These are phyloP conservation scores for Debaryomyces hansenii DNA, from an alignment of 805 yeast species.

Conservation along the genomic window DNA sequence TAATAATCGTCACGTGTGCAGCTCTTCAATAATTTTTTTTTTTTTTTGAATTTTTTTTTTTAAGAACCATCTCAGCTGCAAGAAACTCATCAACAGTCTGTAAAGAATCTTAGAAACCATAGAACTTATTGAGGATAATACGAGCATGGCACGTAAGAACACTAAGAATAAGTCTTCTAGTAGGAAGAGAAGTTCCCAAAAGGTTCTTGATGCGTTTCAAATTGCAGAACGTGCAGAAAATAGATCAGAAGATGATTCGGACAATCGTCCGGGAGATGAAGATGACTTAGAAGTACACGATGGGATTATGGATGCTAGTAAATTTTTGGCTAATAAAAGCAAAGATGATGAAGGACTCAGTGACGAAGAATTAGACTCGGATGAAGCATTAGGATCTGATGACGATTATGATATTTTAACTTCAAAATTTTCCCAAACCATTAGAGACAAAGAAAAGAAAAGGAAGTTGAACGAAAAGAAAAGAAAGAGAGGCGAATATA, in stretches of 20 bases:
- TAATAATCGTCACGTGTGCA: not conserved
- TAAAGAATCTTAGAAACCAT: too few species aligned
- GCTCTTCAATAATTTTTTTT: not conserved
- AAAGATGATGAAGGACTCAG: slow-evolving; percentile 35
- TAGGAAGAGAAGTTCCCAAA: slow-evolving; percentile 34
- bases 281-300: slow-evolving; percentile 28
- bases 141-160: slow-evolving; percentile 17
- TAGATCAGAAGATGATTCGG: slow-evolving; percentile 17
- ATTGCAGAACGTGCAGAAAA: slow-evolving; percentile 42
- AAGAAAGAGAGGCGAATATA: slow-evolving; percentile 24
- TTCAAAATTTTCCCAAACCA: slow-evolving; percentile 67
- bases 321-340: slow-evolving; percentile 29
- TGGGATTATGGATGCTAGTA: slow-evolving; percentile 44
- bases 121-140: not conserved
- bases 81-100: not conserved
- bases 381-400: slow-evolving; percentile 84
- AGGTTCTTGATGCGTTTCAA: slow-evolving; percentile 44
- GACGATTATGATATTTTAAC: slow-evolving; percentile 65
- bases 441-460: slow-evolving; percentile 54
- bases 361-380: slow-evolving; percentile 77
- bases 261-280: slow-evolving; percentile 16
- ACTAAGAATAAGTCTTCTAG: slow-evolving; percentile 15
- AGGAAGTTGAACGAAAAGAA: slow-evolving; percentile 29
- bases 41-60: slow-evolving; percentile 1
- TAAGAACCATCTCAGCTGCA: slow-evolving; percentile 1